Evolutionary conservation across 768 basidiomycete genomes (phyloP), one percentile per base, ranked within the genome.

Genomic region (Termitomyces sp.): DNA sequence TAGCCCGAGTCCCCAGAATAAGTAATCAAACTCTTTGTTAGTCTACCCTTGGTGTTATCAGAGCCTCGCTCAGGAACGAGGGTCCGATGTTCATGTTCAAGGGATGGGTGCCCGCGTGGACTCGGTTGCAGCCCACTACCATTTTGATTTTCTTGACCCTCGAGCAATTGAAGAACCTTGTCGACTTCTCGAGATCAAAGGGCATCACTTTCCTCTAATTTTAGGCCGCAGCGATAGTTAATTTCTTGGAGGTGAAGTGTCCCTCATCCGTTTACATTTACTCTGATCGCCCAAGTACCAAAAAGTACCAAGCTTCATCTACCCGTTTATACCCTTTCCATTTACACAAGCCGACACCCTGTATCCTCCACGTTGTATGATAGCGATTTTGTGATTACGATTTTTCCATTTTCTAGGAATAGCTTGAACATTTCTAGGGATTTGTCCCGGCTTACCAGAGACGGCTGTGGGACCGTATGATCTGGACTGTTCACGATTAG

Each of bases 21-120:
- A 30, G 17, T 46, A 10, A 30, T 17, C 17, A n/a, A 28, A 11
- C 14, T 19, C 8, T 41, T n/a, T 35, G 31, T 12, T 62, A 87
- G 85, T 90, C 87, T 1, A 89, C 91, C 0, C 60, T 93, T 28
- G 78, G 71, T 6, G 87, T 89, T 42, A 90, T 93, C 66, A 76
- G 78, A 19, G 62, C 76, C 11, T 88, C 89, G 19, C 73, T 94
- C 59, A 76, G 79, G 58, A 84, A 72, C 60, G 91, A 94, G 63
- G 91, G 91, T 14, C 69, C 89, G 3, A 87, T 87, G 82, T 94
- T 93, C 79, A 89, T 94, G 87, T 91, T 94, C 77, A 91, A 91
- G 68, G 91, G 91, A 60, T 94, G 91, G 91, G 70, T 93, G 9
- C 91, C 91, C 0, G 89, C 91, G 11, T 94, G 90, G 90, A 81